A percentile compares a stretch with the other conserved stretches of the same genome.
These are phyloP conservation scores for Fragilariopsis cylindrus DNA, from an alignment of 108 stramenopile species.

Conservation along the genomic window DNA sequence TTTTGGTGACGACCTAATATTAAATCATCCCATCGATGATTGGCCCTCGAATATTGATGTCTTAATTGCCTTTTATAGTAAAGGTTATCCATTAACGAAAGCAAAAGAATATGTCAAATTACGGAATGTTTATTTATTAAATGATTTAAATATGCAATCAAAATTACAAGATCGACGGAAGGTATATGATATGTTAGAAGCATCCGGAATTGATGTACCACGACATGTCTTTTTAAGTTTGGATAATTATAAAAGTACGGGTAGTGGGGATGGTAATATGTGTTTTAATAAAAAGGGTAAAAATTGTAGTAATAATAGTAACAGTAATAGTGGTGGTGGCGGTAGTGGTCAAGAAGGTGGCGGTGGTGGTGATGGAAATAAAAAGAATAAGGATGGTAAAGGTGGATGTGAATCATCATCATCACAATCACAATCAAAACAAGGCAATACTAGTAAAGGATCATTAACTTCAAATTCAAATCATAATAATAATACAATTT, in stretches of 20 bases:
- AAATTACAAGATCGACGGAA: constrained; percentile 86
- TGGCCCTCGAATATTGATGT: constrained; percentile 93
- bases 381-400: too few species aligned
- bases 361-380: too few species aligned
- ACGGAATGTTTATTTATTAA: constrained; percentile 88
- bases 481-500: too few species aligned
- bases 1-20: constrained; percentile 92
- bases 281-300: constrained; percentile 2
- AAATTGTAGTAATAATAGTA: too few species aligned
- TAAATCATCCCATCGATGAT: constrained; percentile 85
- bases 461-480: too few species aligned
- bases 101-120: constrained; percentile 90
- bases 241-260: constrained; percentile 76
- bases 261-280: constrained; percentile 59
- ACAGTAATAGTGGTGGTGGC: too few species aligned
- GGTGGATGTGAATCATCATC: too few species aligned
- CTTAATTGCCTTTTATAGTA: constrained; percentile 95
- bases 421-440: neutral
- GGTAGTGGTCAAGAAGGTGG: too few species aligned
- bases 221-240: constrained; percentile 84
- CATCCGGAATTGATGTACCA: constrained; percentile 92
- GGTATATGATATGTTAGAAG: constrained; percentile 92
- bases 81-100: constrained; percentile 92
- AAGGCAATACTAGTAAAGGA: constrained; percentile 27
- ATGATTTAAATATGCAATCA: constrained; percentile 91